Percentiles rank a stretch among this genome's conserved stretches.
Evolutionary conservation across 1,284 basidiomycete species (phyloP).

Genomic region (Melampsora medusae): DNA sequence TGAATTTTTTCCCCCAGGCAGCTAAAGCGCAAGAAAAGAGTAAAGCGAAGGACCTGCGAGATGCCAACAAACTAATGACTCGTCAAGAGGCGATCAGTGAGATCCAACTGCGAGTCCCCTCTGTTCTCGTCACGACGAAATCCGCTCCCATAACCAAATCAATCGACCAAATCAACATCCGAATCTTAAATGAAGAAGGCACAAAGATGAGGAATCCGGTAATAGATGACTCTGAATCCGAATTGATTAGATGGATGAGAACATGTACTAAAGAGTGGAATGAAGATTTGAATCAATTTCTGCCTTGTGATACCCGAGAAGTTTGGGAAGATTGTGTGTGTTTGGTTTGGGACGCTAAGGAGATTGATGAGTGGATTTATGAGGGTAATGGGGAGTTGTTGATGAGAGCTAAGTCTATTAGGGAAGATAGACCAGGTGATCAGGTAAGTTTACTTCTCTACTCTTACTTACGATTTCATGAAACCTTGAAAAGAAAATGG

Average conservation of each 20-base stretch:
- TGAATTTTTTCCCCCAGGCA: neutral
- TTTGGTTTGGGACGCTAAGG: conserved; percentile 25
- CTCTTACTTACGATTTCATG: too few species aligned
- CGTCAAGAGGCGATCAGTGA: conserved; percentile 26
- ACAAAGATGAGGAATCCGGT: conserved; percentile 6
- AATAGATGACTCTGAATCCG: conserved; percentile 1
- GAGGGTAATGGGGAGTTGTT: neutral
- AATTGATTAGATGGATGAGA: conserved; percentile 23
- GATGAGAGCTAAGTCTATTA: conserved; percentile 22
- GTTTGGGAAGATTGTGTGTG: conserved; percentile 11
- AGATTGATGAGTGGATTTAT: conserved; percentile 25
- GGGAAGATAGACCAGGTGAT: conserved; percentile 13
- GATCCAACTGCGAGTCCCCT: conserved; percentile 15
- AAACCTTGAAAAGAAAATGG: too few species aligned
- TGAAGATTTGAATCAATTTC: conserved; percentile 11
- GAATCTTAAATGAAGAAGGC: conserved; percentile 17
- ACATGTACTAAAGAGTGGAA: conserved; percentile 25
- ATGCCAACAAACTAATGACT: conserved; percentile 23
- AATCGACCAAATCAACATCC: conserved; percentile 4
- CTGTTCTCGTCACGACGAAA: conserved; percentile 10
- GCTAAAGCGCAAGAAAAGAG: conserved; percentile 22
- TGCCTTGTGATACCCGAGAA: conserved; percentile 13
- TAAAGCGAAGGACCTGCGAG: conserved; percentile 6
- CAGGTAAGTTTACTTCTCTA: neutral
- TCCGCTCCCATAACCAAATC: conserved; percentile 22